Evolutionary conservation across 192 early-diverging fungal genomes (phyloP).

Genomic region (Coemansia sp.): DNA sequence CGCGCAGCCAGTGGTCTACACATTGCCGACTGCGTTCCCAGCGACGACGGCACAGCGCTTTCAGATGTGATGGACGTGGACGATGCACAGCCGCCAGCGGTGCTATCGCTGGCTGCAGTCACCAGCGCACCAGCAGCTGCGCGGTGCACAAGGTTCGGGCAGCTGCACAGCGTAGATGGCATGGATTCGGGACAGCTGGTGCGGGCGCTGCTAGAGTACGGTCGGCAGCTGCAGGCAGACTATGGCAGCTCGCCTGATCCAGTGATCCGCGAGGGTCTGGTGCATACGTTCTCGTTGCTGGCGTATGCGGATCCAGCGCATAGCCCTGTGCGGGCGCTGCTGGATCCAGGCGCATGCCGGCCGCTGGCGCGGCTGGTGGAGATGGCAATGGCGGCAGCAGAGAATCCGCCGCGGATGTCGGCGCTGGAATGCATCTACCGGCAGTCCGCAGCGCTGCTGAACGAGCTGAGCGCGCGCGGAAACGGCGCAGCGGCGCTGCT

Average conservation of each 20-base stretch:
- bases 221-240: constrained; percentile 58
- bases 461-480: constrained; percentile 37
- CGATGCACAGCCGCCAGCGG: constrained; percentile 29
- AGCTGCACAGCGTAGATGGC: constrained; percentile 22
- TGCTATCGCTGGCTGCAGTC: constrained; percentile 33
- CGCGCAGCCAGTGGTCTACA: constrained; percentile 31
- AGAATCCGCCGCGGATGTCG: constrained; percentile 58
- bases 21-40: constrained; percentile 36
- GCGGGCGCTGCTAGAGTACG: constrained; percentile 50
- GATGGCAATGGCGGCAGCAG: constrained; percentile 62
- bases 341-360: constrained; percentile 57
- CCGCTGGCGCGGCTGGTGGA: constrained; percentile 66
- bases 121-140: constrained; percentile 31
- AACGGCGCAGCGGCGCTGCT: constrained; percentile 48
- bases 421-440: constrained; percentile 56
- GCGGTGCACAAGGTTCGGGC: constrained; percentile 19
- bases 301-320: constrained; percentile 64
- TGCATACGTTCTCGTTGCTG: constrained; percentile 69
- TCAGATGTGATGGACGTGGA: constrained; percentile 57
- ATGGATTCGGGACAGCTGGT: constrained; percentile 42
- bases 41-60: constrained; percentile 29
- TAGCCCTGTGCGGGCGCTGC: constrained; percentile 53
- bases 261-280: constrained; percentile 48
- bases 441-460: constrained; percentile 36
- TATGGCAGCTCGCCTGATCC: constrained; percentile 49